Evolutionary conservation across 2,329 filamentous ascomycete genomes (phyloP), one percentile per base, ranked within the genome.

Genomic region (Seiridium cupressi): DNA sequence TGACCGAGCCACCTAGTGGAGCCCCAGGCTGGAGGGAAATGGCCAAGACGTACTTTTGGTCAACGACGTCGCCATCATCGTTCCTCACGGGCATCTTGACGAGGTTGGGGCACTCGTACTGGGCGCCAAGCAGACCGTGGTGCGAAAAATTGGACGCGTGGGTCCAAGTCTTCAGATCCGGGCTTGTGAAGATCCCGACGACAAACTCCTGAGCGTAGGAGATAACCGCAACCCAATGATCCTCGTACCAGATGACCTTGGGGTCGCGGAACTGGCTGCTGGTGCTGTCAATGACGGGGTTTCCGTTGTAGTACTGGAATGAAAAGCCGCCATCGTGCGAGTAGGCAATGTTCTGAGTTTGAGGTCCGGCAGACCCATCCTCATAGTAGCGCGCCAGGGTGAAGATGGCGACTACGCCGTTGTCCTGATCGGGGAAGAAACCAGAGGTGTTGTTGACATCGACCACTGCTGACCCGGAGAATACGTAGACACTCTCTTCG

Each of bases 61-160:
- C 75, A 3, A 72, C 57, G 61, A 75, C 63, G 6, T 63, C 62
- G 18, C 64, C 65, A 38, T 55, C 59, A 18, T 56, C 57, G 55
- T 68, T 65, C 5, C 68, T 65, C 3, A 85, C 76, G 0, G 82
- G 83, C 59, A 89, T 80, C 38, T 78, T 74, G 1, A 89, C 78
- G 44, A 89, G 70, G 63, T 88, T 89, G 0, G 87, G 86, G 56
- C 86, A 89, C 69, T 89, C 87, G 66, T 86, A 88, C 65, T 87
- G 83, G 1, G 80, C 65, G 4, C 81, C 86, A 3, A 82, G 76
- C 2, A 84, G 73, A 13, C 81, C 83, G 51, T 79, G 71, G 60
- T 79, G 73, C 3, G 81, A 79, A 67, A 88, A 87, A 69, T 88
- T 88, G 60, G 82, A 83, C 9, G 77, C 79, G 46, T 79, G 77